These are phyloP conservation scores for Pseudogymnoascus sp. DNA, from an alignment of 2,329 filamentous ascomycete genomes.

Conservation along the genomic window DNA sequence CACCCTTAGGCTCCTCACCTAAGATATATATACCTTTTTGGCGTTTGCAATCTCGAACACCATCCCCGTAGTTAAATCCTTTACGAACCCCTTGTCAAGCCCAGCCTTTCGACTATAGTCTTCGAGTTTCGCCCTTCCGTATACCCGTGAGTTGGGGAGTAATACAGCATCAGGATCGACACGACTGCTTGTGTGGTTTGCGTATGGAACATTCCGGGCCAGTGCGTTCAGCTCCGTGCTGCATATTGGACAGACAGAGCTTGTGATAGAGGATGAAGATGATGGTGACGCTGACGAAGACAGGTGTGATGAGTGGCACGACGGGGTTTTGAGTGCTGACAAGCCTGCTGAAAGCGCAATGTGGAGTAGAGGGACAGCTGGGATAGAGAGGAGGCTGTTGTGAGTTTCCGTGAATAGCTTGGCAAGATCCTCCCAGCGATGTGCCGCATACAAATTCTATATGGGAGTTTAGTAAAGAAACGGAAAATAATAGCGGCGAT, in stretches of 20 bases:
- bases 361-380: conserved; percentile 76
- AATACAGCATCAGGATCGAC: conserved; percentile 83
- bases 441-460: conserved; percentile 63
- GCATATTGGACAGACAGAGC: conserved; percentile 88
- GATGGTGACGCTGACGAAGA: conserved; percentile 23
- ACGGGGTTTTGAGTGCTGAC: conserved; percentile 89
- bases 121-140: conserved; percentile 66
- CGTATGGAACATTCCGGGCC: conserved; percentile 82
- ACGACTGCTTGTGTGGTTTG: conserved; percentile 88
- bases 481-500: neutral
- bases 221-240: conserved; percentile 90
- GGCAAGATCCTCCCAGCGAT: conserved; percentile 70
- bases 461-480: neutral
- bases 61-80: conserved; percentile 71
- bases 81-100: conserved; percentile 56
- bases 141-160: conserved; percentile 79
- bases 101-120: conserved; percentile 75
- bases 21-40: conserved; percentile 90
- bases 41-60: conserved; percentile 54
- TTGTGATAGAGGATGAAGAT: conserved; percentile 32
- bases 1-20: conserved; percentile 14
- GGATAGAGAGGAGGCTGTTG: conserved; percentile 76
- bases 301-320: conserved; percentile 61
- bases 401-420: conserved; percentile 78
- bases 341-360: conserved; percentile 85